These are phyloP conservation scores for Tolypocladium inflatum DNA, from an alignment of 2,329 filamentous ascomycete species.

Conservation along the genomic window DNA sequence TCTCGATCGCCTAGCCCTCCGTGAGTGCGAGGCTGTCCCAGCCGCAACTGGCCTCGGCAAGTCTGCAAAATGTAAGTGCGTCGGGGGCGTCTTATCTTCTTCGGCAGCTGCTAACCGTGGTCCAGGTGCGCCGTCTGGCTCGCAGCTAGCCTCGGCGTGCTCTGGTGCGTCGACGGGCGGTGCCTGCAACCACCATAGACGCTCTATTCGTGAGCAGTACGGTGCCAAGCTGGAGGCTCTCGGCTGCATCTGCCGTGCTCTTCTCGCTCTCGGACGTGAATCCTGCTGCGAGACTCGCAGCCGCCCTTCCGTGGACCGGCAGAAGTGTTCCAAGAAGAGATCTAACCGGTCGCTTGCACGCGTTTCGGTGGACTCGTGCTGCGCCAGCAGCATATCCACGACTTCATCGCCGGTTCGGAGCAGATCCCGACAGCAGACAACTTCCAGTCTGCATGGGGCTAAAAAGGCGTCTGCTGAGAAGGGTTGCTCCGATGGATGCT, in stretches of 20 bases:
- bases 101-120: neutral
- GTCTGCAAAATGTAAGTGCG: neutral
- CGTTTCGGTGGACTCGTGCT: constrained; percentile 16
- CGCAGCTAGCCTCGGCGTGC: neutral
- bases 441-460: neutral
- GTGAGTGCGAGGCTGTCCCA: constrained; percentile 21
- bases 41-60: constrained; percentile 1
- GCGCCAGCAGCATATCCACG: constrained; percentile 7
- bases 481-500: neutral
- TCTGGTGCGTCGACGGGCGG: neutral
- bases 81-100: neutral
- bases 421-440: constrained; percentile 6
- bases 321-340: constrained; percentile 13
- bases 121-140: neutral
- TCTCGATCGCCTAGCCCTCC: constrained; percentile 32
- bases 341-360: constrained; percentile 7
- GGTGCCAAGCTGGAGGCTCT: constrained; percentile 33
- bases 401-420: constrained; percentile 6
- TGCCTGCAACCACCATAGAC: constrained; percentile 27
- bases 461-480: neutral
- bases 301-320: constrained; percentile 14
- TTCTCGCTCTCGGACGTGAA: constrained; percentile 41
- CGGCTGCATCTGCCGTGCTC: constrained; percentile 43
- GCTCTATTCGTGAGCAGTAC: constrained; percentile 27
- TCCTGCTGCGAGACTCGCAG: constrained; percentile 33